Evolutionary conservation across 2,329 filamentous ascomycete genomes (phyloP), one percentile per base, ranked within the genome.

Genomic region (Trichoderma polysporum): DNA sequence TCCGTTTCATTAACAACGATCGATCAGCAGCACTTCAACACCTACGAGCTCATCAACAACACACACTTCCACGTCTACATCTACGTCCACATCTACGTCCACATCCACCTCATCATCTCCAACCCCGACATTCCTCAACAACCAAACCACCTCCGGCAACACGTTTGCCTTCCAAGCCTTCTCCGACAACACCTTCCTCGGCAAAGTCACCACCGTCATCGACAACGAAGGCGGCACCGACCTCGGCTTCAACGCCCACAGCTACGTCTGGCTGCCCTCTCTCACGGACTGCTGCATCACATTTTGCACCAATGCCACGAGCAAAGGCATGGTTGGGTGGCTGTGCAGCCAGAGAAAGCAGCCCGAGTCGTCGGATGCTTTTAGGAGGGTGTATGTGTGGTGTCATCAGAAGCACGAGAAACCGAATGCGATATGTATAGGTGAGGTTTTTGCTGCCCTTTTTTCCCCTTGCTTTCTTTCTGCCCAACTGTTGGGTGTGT

Each of bases 151-250:
- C 8, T 70, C 71, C 0, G 33, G 29, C 17, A 52, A 56, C 1
- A 66, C 68, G 1, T 73, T 75, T 25, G 72, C 71, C 4, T 79
- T 79, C 72, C 77, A 79, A 60, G 76, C 67, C 8, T 79, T 74
- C 54, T 71, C 73, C 0, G 67, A 68, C 7, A 1, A 50, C 2
- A 69, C 74, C 47, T 77, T 72, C 66, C 31, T 15, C 2, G 76
- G 76, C 17, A 62, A 70, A 0, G 58, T 52, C 27, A 75, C 76
- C 4, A n/a, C 63, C 0, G 53, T 78, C 33, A 61, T 72, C 45
- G 31, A 25, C 12, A 60, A 73, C 4, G 72, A 75, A 53, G 75
- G 72, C 19, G 71, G 68, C 57, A 67, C 66, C n/a, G 68, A 74
- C 50, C 68, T 73, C 19, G 52, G 56, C n/a, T 71, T 72, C 47